Conservation (phyloP, 352 stramenopile genomes). For the Phytopythium vexans region DNA sequence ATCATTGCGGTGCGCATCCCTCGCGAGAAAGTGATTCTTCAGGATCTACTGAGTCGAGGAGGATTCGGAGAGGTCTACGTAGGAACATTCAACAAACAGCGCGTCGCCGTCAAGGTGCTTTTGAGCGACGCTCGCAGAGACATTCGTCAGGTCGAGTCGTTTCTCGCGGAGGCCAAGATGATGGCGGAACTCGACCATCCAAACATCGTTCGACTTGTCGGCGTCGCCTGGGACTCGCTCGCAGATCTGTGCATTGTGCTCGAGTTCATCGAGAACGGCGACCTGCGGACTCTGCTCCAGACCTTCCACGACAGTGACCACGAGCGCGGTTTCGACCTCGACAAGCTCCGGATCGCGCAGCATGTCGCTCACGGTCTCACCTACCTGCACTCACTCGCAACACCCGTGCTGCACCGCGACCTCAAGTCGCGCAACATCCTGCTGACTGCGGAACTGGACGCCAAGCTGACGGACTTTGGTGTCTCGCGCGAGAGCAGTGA, state of each 20-base stretch:
- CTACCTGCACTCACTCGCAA: no score
- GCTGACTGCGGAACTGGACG: conserved; percentile 26
- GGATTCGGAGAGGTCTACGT: conserved; percentile 47
- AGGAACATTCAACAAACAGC: conserved; percentile 29
- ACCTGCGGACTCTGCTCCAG: no score
- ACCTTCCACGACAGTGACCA: no score
- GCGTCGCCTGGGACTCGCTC: conserved; percentile 38
- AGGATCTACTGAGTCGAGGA: conserved; percentile 24
- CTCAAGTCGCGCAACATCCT: conserved; percentile 72
- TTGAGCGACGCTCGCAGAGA: conserved; percentile 7
- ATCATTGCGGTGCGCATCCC: conserved; percentile 36
- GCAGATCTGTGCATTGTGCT: conserved; percentile 35
- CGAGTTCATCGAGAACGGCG: conserved; percentile 41
- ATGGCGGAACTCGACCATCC: conserved; percentile 28
- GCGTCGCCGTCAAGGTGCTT: conserved; percentile 41
- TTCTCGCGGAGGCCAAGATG: conserved; percentile 21
- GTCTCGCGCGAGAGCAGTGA: no score
- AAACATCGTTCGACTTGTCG: conserved; percentile 31
- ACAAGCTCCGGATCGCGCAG: not conserved
- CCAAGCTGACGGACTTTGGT: conserved; percentile 58
- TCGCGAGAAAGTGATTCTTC: conserved; percentile 21
- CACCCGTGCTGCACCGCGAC: conserved; percentile 54
- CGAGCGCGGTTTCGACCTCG: conserved; percentile 1
- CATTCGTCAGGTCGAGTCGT: conserved; percentile 9
- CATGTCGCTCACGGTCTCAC: conserved; percentile 2